These are phyloP conservation scores for Colletotrichum sp. DNA, from an alignment of 2,329 filamentous ascomycete genomes.

Conservation along the genomic window DNA sequence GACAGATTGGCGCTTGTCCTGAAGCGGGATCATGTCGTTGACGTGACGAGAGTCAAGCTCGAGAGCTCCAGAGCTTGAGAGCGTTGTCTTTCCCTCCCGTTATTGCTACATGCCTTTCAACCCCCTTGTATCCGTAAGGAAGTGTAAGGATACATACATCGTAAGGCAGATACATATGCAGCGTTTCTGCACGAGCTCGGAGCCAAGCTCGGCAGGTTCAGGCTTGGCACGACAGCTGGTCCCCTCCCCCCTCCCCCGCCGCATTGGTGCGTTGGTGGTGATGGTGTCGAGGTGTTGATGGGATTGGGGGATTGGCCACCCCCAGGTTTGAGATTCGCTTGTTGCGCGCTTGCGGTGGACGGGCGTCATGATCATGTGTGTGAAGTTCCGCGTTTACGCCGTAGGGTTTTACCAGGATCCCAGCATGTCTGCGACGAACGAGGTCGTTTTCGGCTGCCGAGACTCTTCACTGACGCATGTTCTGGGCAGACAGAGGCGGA, in stretches of 20 bases:
- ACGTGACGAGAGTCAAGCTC: not conserved
- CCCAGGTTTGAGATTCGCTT: not conserved
- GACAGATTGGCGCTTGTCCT: constrained; percentile 4
- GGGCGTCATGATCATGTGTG: not conserved
- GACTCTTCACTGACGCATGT: not conserved
- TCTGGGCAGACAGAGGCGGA: not conserved
- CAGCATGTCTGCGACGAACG: not conserved
- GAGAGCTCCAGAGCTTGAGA: not conserved
- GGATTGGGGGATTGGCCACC: not conserved
- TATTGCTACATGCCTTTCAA: not conserved
- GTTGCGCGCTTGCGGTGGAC: not conserved
- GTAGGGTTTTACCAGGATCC: not conserved
- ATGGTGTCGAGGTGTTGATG: not conserved
- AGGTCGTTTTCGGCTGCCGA: not conserved
- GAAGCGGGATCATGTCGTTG: not conserved
- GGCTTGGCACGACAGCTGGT: constrained; percentile 11
- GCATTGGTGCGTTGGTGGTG: not conserved
- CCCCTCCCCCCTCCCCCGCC: not conserved
- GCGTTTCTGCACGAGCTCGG: constrained; percentile 17
- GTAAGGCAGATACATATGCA: not conserved
- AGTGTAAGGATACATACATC: not conserved
- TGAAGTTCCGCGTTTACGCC: not conserved
- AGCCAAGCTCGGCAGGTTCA: constrained; percentile 19
- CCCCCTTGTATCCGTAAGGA: not conserved
- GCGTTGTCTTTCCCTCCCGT: not conserved